Percentiles rank a stretch among this genome's conserved stretches.
phyloP scores from a whole-genome alignment of 2,329 filamentous ascomycete genomes.

The Xylariaceae sp. region DNA sequence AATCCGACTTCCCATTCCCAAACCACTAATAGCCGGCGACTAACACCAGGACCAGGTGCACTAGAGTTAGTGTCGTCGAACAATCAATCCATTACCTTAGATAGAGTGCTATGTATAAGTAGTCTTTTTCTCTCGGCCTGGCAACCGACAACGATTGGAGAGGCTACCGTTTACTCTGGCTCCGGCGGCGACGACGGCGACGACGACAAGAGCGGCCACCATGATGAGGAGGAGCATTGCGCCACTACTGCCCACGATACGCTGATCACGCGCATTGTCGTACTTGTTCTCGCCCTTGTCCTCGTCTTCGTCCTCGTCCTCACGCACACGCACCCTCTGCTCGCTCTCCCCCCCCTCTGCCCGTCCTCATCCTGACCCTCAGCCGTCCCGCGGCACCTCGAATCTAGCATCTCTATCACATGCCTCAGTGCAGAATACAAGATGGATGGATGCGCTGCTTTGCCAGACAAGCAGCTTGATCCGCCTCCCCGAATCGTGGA shows the following conservation, averaged over 20 bases:
- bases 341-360: neutral
- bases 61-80: neutral
- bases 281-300: neutral
- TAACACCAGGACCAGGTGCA: neutral
- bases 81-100: neutral
- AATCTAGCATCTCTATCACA: slow-evolving; percentile 8
- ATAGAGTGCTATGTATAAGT: neutral
- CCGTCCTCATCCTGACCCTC: slow-evolving; percentile 2
- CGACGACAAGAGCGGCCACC: slow-evolving; percentile 7
- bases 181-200: neutral
- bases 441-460: slow-evolving; percentile 48
- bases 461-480: slow-evolving; percentile 52
- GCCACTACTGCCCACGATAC: slow-evolving; percentile 6
- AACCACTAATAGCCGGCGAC: neutral
- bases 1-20: neutral
- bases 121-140: neutral
- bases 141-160: neutral
- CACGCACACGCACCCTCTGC: neutral
- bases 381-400: slow-evolving; percentile 8
- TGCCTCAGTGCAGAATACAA: slow-evolving; percentile 23
- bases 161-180: neutral
- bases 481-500: slow-evolving; percentile 66
- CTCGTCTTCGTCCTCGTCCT: neutral
- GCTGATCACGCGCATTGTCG: slow-evolving; percentile 9
- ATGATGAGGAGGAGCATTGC: slow-evolving; percentile 15